Base-by-base conservation (phyloP, 1,139 yeast genomes). In the Blastobotrys proliferans region DNA sequence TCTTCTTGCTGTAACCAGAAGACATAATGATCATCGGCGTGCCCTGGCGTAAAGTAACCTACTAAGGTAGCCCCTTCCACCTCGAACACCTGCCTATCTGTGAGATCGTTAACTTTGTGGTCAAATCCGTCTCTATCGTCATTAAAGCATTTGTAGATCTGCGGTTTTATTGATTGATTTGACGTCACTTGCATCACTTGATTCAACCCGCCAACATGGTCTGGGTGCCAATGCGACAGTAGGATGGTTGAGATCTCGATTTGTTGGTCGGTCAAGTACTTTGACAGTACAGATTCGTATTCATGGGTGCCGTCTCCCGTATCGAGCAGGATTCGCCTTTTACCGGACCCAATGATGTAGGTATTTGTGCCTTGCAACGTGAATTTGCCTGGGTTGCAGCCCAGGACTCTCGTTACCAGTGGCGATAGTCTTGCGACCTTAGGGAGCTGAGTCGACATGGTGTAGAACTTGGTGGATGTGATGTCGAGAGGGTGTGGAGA, bases 331-430 rank as follows among this genome's bases (percentile, higher is more conserved):
- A 67, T 51, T 31, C 69, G 54, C 26, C 51, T 47, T 10, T 40
- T 37, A 16, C 70, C 70, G 6, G 52, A 40, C 20, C 71, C 71
- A 4, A 67, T 54, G 24, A 67, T 52, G 47, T 67, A 67, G 3
- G 71, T 66, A 50, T 67, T 67, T n/a, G 70, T 67, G 19, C 71
- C 71, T 43, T 67, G 70, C 3, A 67, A 56, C 2, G 69, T 63
- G 51, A 63, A 67, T 42, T 57, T 57, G 14, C 69, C 64, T 1
- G 70, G 67, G 45, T 67, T 67, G 43, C 58, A 57, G 25, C 69
- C 71, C 27, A 67, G 57, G n/a, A 67, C 48, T 11, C 71, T 56
- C 5, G 64, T 59, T 31, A 67, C 67, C 8, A 51, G 52, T n/a
- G 68, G 68, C 40, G 68, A 57, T 19, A 66, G 56, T 26, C 52